phyloP scores from a whole-genome alignment of 805 yeast species.

The Scheffersomyces amazonensis region DNA sequence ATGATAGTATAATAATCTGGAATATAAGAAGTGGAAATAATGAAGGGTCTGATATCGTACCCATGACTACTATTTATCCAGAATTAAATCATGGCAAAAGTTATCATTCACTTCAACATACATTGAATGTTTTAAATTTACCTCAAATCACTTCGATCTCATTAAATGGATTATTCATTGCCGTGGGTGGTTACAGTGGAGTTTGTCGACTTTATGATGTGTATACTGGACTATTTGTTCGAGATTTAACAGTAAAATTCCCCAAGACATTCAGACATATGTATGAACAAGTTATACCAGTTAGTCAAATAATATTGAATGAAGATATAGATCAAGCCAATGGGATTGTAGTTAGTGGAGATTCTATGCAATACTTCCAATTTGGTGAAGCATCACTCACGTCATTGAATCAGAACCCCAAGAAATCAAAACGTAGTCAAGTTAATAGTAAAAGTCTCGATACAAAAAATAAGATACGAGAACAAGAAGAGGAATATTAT shows the following conservation, averaged over 20 bases:
- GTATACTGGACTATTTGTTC: slow-evolving; percentile 38
- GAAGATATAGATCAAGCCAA: slow-evolving; percentile 19
- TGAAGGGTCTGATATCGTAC: slow-evolving; percentile 5
- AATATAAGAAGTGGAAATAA: slow-evolving; percentile 32
- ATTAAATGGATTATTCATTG: slow-evolving; percentile 29
- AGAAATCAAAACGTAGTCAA: too few relatives aligned
- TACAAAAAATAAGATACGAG: slow-evolving; percentile 21
- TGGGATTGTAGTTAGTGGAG: slow-evolving; percentile 42
- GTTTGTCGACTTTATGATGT: slow-evolving; percentile 39
- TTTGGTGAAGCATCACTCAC: slow-evolving; percentile 38
- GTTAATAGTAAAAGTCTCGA: too few relatives aligned
- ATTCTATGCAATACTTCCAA: slow-evolving; percentile 44
- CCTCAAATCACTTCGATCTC: slow-evolving; percentile 23
- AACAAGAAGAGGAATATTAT: slow-evolving; percentile 37
- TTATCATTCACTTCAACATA: slow-evolving; percentile 7
- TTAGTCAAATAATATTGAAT: slow-evolving; percentile 22
- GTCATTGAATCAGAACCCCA: too few relatives aligned
- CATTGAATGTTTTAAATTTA: slow-evolving; percentile 3
- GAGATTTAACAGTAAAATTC: slow-evolving; percentile 29
- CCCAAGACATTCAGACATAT: slow-evolving; percentile 23
- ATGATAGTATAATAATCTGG: slow-evolving; percentile 40
- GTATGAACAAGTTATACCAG: slow-evolving; percentile 21
- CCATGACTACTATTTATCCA: slow-evolving; percentile 18
- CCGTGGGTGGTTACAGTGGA: slow-evolving; percentile 44
- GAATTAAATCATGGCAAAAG: slow-evolving; percentile 17